phyloP scores from a whole-genome alignment of 2,329 filamentous ascomycete genomes.

The Claviceps africana region DNA sequence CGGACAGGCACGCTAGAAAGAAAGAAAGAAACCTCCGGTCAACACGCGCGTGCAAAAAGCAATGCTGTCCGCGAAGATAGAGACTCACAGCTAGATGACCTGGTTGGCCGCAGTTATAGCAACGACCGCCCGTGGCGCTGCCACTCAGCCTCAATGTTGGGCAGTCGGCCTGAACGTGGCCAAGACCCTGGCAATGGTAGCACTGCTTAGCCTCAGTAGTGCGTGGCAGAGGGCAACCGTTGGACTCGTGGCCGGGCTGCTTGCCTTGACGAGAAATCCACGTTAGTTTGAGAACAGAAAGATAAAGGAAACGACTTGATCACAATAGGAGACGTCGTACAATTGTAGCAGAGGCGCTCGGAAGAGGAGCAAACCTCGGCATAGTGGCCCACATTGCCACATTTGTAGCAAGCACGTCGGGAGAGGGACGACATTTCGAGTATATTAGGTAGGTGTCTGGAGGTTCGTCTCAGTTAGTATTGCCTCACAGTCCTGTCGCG shows the following conservation, averaged over 20 bases:
- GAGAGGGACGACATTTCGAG: slow-evolving; percentile 61
- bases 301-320: not conserved
- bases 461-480: not conserved
- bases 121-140: slow-evolving; percentile 68
- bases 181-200: slow-evolving; percentile 97
- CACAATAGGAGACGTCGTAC: slow-evolving; percentile 36
- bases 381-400: slow-evolving; percentile 69
- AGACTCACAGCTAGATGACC: slow-evolving; percentile 73
- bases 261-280: slow-evolving; percentile 40
- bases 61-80: not conserved
- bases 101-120: slow-evolving; percentile 90
- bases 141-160: slow-evolving; percentile 87
- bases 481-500: not conserved
- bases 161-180: slow-evolving; percentile 97
- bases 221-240: slow-evolving; percentile 88
- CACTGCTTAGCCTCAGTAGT: slow-evolving; percentile 99
- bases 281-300: not conserved
- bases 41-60: slow-evolving; percentile 2
- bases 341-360: slow-evolving; percentile 99
- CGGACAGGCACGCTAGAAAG: slow-evolving; percentile 60
- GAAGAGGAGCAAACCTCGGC: slow-evolving; percentile 92
- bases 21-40: slow-evolving; percentile 2
- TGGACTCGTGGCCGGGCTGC: slow-evolving; percentile 91
- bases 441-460: not conserved
- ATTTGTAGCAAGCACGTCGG: slow-evolving; percentile 72